Percentiles rank a stretch among this genome's conserved stretches.
phyloP scores from a whole-genome alignment of 2,329 filamentous ascomycete genomes.

The Fusarium sp. region DNA sequence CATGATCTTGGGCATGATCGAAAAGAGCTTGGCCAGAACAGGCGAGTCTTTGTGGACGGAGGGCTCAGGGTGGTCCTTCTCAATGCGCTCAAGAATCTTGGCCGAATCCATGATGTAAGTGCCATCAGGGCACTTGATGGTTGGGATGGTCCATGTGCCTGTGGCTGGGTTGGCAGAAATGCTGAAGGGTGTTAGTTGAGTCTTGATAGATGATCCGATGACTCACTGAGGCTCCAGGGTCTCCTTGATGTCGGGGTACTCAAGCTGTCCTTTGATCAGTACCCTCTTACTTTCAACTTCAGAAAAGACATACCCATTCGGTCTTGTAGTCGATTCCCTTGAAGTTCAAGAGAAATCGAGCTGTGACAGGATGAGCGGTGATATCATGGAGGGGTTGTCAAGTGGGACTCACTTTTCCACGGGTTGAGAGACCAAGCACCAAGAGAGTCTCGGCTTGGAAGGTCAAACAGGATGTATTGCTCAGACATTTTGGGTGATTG shows the following conservation, averaged over 20 bases:
- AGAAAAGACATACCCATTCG: conserved; percentile 63
- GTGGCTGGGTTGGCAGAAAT: conserved; percentile 38
- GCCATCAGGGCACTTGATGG: conserved; percentile 67
- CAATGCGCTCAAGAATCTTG: conserved; percentile 70
- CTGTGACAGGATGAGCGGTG: conserved; percentile 55
- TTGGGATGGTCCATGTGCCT: conserved; percentile 59
- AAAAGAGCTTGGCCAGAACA: conserved; percentile 60
- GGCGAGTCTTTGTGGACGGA: conserved; percentile 69
- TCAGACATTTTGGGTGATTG: conserved; percentile 48
- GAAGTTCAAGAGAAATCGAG: conserved; percentile 75
- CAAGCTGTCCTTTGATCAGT: conserved; percentile 55
- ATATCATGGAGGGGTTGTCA: background rate
- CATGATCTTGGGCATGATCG: conserved; percentile 54
- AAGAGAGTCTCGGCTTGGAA: conserved; percentile 66
- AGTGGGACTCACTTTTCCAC: conserved; percentile 71
- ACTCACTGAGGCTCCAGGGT: conserved; percentile 67
- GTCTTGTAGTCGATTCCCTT: conserved; percentile 77
- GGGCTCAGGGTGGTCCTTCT: conserved; percentile 69
- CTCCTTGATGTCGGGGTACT: conserved; percentile 74
- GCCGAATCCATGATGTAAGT: conserved; percentile 74
- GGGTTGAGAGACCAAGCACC: conserved; percentile 75
- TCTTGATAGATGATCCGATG: background rate
- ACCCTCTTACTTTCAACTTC: background rate
- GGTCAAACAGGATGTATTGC: conserved; percentile 70
- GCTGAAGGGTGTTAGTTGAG: conserved; percentile 25